Evolutionary conservation across 2,329 filamentous ascomycete species (phyloP).

Genomic region (Ceratocystis eucalypticola): DNA sequence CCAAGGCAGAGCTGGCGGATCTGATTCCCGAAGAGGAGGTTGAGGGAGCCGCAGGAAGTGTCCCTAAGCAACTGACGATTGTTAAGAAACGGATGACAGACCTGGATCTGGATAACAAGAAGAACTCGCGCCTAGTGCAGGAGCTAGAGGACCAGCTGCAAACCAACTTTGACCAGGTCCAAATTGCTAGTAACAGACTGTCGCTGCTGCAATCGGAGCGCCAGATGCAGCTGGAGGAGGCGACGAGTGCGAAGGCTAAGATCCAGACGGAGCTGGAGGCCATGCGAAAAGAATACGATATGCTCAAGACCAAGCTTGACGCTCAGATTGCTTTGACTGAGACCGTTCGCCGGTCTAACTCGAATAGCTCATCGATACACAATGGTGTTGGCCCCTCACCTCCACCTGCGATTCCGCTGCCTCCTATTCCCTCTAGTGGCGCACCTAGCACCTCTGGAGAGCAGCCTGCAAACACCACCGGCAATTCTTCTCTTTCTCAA

Average conservation of each 20-base stretch:
- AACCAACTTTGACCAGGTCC: constrained; percentile 86
- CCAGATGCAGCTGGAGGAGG: constrained; percentile 64
- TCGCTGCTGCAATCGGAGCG: constrained; percentile 69
- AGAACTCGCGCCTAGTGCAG: constrained; percentile 81
- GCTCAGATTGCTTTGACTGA: constrained; percentile 25
- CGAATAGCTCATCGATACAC: constrained; percentile 54
- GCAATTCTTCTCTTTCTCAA: constrained; percentile 50
- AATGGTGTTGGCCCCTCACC: constrained; percentile 86
- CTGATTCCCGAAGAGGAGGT: constrained; percentile 40
- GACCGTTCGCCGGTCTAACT: constrained; percentile 45
- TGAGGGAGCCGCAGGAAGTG: constrained; percentile 31
- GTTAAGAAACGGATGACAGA: constrained; percentile 54
- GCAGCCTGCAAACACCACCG: constrained; percentile 34
- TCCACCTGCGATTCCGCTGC: constrained; percentile 88
- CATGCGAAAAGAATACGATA: constrained; percentile 54
- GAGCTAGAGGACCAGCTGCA: constrained; percentile 95
- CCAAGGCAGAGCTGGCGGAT: constrained; percentile 41
- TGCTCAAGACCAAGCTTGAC: constrained; percentile 50
- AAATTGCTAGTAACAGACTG: constrained; percentile 69
- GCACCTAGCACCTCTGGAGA: not conserved
- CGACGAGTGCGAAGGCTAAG: constrained; percentile 47
- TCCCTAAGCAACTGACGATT: constrained; percentile 44
- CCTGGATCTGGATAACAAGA: constrained; percentile 60
- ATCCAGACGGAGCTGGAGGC: constrained; percentile 57
- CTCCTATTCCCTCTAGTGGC: constrained; percentile 59